phyloP scores from a whole-genome alignment of 2,329 filamentous ascomycete genomes.

The Monilinia fructicola region DNA sequence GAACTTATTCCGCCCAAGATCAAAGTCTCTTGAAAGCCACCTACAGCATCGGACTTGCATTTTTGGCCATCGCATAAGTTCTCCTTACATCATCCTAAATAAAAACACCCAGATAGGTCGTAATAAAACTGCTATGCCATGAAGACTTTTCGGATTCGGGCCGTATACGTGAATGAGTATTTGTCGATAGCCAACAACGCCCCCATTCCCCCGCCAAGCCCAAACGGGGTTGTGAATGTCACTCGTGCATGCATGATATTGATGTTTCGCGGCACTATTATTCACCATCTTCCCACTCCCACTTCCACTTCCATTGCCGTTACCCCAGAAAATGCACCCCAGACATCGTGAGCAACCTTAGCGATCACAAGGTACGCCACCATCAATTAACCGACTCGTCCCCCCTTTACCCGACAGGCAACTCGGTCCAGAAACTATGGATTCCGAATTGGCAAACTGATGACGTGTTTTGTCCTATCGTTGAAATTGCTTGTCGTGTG shows the following conservation, averaged over 20 bases:
- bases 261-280: neutral
- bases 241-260: conserved; percentile 12
- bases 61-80: neutral
- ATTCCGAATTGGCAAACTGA: too few relatives aligned
- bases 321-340: conserved; percentile 14
- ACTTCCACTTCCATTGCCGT: too few relatives aligned
- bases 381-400: conserved; percentile 9
- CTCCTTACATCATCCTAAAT: neutral
- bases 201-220: neutral
- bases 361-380: conserved; percentile 14
- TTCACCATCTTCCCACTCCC: too few relatives aligned
- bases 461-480: neutral
- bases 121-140: neutral
- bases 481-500: too few relatives aligned
- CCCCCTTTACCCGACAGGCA: conserved; percentile 9
- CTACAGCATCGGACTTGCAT: neutral
- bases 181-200: neutral
- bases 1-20: conserved; percentile 3
- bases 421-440: neutral
- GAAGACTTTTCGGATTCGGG: neutral
- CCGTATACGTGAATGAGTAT: neutral
- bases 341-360: neutral
- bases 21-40: neutral
- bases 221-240: neutral
- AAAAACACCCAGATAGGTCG: neutral